Conservation (phyloP, 2,329 filamentous ascomycete genomes). For the Podosphaera aphanis region DNA sequence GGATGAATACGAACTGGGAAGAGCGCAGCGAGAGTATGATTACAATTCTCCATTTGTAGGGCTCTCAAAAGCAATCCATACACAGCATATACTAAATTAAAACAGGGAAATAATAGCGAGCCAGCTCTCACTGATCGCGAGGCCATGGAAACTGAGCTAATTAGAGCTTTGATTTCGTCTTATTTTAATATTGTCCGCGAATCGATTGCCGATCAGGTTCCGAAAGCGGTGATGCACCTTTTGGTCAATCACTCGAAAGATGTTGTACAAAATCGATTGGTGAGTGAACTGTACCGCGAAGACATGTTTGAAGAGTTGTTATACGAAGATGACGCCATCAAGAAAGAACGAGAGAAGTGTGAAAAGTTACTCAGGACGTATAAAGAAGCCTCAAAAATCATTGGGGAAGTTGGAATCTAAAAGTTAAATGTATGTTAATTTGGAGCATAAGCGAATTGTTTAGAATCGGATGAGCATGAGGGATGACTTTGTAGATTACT, state of each 20-base stretch:
- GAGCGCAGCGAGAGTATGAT: conserved; percentile 18
- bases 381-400: conserved; percentile 92
- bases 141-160: conserved; percentile 91
- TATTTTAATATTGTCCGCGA: conserved; percentile 99
- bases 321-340: conserved; percentile 93
- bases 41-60: conserved; percentile 24
- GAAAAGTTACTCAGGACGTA: conserved; percentile 89
- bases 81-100: conserved; percentile 6
- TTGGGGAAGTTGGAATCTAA: conserved; percentile 70
- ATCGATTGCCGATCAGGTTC: conserved; percentile 94
- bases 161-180: conserved; percentile 83
- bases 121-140: conserved; percentile 86
- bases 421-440: conserved; percentile 4
- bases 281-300: conserved; percentile 89
- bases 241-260: conserved; percentile 97
- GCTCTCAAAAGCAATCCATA: not conserved
- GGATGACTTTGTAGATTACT: conserved; percentile 1
- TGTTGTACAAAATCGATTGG: conserved; percentile 86
- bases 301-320: conserved; percentile 72
- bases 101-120: conserved; percentile 38
- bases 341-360: conserved; percentile 95
- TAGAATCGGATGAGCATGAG: not conserved
- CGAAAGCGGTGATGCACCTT: conserved; percentile 96
- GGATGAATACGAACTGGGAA: conserved; percentile 16
- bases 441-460: not conserved